Percentiles rank a stretch among this genome's conserved stretches.
Conservation (phyloP, 1,139 yeast species). For the Hemisphaericaspora xylofermentans region DNA sequence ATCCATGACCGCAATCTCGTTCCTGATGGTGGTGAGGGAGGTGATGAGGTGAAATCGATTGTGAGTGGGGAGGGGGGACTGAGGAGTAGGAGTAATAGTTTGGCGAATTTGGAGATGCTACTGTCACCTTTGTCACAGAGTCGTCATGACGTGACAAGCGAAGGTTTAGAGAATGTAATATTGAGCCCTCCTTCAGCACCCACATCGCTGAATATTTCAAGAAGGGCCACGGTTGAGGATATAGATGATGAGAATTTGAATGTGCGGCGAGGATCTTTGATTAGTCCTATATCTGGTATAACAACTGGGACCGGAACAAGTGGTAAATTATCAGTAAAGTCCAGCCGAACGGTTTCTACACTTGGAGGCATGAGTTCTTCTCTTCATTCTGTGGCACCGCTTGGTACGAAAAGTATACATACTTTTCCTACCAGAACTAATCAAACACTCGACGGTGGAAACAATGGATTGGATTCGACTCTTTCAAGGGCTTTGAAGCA, state of each 20-base stretch:
- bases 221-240: slow-evolving; percentile 19
- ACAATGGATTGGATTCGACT: slow-evolving; percentile 21
- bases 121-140: slow-evolving; percentile 19
- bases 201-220: slow-evolving; percentile 5
- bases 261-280: slow-evolving; percentile 15
- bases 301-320: background rate
- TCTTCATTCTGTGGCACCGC: background rate
- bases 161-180: background rate
- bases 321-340: slow-evolving; percentile 4
- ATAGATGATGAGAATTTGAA: slow-evolving; percentile 39
- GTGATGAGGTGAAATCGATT: slow-evolving; percentile 7
- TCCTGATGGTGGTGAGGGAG: slow-evolving; percentile 1
- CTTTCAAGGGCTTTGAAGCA: slow-evolving; percentile 20
- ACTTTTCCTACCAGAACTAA: background rate
- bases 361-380: background rate
- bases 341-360: slow-evolving; percentile 1
- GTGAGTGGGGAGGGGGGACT: background rate
- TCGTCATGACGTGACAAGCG: slow-evolving; percentile 15
- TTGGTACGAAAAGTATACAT: background rate
- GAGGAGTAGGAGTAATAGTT: slow-evolving; percentile 21
- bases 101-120: slow-evolving; percentile 16
- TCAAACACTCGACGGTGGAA: slow-evolving; percentile 5
- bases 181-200: slow-evolving; percentile 6
- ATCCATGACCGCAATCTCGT: background rate
- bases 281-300: background rate